Evolutionary conservation across 441 rosid species (phyloP), one percentile per base, ranked within the genome.

Genomic region (Dalechampia spathulata): DNA sequence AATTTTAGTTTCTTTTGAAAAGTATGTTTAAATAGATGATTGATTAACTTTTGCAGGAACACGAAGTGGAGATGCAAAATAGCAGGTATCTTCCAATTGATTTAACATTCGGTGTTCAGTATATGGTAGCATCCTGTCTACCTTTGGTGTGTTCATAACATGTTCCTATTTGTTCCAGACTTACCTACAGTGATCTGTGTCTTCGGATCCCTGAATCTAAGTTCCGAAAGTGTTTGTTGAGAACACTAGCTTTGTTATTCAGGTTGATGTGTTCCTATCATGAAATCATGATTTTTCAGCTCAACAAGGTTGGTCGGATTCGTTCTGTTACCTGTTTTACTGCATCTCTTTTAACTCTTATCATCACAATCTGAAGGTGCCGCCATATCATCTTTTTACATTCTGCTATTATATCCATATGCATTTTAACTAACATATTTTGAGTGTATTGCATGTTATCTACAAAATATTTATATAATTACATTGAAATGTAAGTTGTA

Each of bases 131-230:
- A 30, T 49, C 16, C 50, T 60, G 43, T 66, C 13, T 52, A 21
- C 37, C 44, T 50, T 69, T 55, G 61, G 61, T 32, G 48, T 62
- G 59, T 58, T 67, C 34, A 72, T 81, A 43, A 76, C 67, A 19
- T 57, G 7, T 55, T 67, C 50, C 49, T n/a, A 32, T 71, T 65
- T 57, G 45, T 78, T 77, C 55, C 96, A 94, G 99, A 73, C 90
- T 87, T 73, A 94, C 99, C 53, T 90, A 86, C 86, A 87, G 99
- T 72, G 99, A 94, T 76, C 82, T 94, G 62, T 87, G 99, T 78
- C 81, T 76, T 72, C 90, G 73, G 76, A 87, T 87, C 67, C 96
- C 97, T 49, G 99, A 94, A 75, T 77, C 97, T 72, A 87, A 82
- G 78, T 90, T 94, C 75, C 87, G 96, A 71, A 84, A 75, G 64